Conservation (phyloP, 495 filamentous ascomycete genomes). For the Trichoderma erinaceum region DNA sequence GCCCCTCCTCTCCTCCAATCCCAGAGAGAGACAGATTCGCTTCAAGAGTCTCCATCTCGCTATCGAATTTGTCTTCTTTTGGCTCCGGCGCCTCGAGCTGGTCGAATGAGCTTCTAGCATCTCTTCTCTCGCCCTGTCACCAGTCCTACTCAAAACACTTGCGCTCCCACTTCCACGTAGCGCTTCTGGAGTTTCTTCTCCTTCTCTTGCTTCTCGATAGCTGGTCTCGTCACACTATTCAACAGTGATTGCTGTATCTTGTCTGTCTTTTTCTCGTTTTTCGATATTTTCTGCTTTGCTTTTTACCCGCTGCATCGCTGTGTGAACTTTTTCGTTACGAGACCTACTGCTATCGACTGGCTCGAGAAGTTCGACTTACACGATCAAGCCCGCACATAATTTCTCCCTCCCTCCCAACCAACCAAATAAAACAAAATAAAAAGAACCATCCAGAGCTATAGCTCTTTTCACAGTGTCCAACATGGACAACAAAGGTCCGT, state of each 20-base stretch:
- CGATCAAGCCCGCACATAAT: slow-evolving; percentile 16
- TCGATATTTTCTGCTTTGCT: slow-evolving; percentile 27
- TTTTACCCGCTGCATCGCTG: neutral
- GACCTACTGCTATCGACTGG: slow-evolving; percentile 25
- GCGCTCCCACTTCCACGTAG: slow-evolving; percentile 28
- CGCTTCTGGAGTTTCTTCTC: slow-evolving; percentile 17
- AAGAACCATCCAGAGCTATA: neutral
- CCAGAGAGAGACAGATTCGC: neutral
- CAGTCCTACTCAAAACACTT: slow-evolving; percentile 44
- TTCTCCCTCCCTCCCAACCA: slow-evolving; percentile 17
- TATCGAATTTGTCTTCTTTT: neutral
- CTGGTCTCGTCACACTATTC: slow-evolving; percentile 42
- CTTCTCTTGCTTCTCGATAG: slow-evolving; percentile 38
- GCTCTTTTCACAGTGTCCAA: neutral
- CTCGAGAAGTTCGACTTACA: slow-evolving; percentile 16
- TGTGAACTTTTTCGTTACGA: neutral
- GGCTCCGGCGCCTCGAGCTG: neutral
- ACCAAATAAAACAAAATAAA: neutral
- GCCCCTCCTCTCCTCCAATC: too few relatives aligned
- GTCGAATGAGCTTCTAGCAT: slow-evolving; percentile 17
- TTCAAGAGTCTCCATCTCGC: neutral
- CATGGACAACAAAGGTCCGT: slow-evolving; percentile 16
- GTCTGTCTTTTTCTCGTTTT: slow-evolving; percentile 18
- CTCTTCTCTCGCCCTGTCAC: slow-evolving; percentile 34
- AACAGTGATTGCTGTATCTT: slow-evolving; percentile 33